These are phyloP conservation scores for Thalassia testudinum DNA, from an alignment of 116 monocot species.

Conservation along the genomic window DNA sequence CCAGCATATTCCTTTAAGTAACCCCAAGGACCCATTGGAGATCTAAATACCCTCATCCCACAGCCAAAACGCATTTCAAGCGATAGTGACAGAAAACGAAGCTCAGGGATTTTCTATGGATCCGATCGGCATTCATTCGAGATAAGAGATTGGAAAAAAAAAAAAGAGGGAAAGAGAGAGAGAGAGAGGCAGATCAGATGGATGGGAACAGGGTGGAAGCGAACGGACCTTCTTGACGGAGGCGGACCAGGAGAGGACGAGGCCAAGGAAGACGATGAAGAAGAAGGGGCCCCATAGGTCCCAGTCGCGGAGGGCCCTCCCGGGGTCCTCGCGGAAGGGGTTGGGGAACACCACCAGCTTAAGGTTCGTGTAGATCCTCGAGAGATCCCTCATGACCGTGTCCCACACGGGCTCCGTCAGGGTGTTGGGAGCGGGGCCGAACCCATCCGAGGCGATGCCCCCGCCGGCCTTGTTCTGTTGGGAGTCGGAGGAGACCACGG, in stretches of 20 bases:
- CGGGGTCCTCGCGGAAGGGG: conserved; percentile 78
- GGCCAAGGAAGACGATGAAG: conserved; percentile 85
- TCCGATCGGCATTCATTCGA: too few species aligned
- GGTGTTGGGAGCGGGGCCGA: conserved; percentile 66
- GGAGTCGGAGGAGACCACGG: not conserved
- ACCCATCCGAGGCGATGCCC: conserved; percentile 29
- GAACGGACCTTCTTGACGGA: conserved; percentile 59
- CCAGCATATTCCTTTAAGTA: too few species aligned
- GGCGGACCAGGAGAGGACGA: conserved; percentile 78
- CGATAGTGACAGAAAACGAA: too few species aligned
- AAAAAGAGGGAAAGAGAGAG: too few species aligned
- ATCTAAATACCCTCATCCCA: too few species aligned
- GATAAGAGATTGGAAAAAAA: too few species aligned
- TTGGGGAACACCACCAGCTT: conserved; percentile 93
- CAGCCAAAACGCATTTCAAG: too few species aligned
- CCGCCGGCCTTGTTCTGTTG: too few species aligned
- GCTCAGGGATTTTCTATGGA: too few species aligned
- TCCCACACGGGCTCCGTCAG: conserved; percentile 95
- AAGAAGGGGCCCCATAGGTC: conserved; percentile 99
- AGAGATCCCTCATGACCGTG: conserved; percentile 78
- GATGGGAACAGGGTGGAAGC: too few species aligned
- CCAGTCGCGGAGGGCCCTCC: conserved; percentile 91
- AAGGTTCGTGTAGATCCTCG: conserved; percentile 74
- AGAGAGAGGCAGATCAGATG: too few species aligned
- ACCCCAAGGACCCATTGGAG: too few species aligned